Evolutionary conservation across 2,329 filamentous ascomycete genomes (phyloP).

Genomic region (Arthroderma uncinatum): DNA sequence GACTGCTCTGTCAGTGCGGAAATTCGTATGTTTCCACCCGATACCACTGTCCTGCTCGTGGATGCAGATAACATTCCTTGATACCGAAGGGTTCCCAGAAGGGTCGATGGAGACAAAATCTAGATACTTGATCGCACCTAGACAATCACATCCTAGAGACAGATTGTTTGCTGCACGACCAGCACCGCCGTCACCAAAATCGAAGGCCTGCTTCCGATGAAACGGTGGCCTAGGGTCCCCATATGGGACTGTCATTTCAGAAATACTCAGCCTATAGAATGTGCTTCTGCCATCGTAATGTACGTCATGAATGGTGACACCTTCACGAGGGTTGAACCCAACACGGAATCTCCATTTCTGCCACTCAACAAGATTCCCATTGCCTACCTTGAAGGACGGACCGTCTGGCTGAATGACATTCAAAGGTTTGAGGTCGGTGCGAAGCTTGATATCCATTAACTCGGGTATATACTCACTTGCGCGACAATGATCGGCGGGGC

Average conservation of each 20-base stretch:
- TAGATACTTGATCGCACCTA: constrained; percentile 54
- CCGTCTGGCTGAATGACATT: constrained; percentile 59
- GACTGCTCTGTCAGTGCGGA: constrained; percentile 50
- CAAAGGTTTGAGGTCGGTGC: constrained; percentile 52
- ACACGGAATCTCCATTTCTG: constrained; percentile 58
- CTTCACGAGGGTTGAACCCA: constrained; percentile 58
- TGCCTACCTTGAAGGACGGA: constrained; percentile 48
- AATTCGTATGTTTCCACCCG: constrained; percentile 61
- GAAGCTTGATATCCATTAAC: constrained; percentile 39
- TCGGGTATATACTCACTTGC: constrained; percentile 42
- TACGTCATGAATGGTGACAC: constrained; percentile 55
- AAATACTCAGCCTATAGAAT: constrained; percentile 53
- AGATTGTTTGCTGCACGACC: constrained; percentile 55
- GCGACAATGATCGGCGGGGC: constrained; percentile 43
- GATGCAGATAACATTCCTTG: constrained; percentile 54
- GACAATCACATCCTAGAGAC: constrained; percentile 55
- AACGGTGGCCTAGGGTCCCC: constrained; percentile 52
- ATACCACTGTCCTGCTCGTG: constrained; percentile 62
- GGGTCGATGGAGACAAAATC: constrained; percentile 41
- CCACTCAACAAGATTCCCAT: constrained; percentile 44
- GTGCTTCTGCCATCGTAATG: constrained; percentile 52
- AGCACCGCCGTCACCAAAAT: constrained; percentile 55
- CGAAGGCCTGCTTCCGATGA: constrained; percentile 57
- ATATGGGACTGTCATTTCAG: constrained; percentile 58
- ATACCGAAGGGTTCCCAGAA: constrained; percentile 42